These are phyloP conservation scores for Entelexis paramagnoliae DNA, from an alignment of 1,139 yeast genomes.

Conservation along the genomic window DNA sequence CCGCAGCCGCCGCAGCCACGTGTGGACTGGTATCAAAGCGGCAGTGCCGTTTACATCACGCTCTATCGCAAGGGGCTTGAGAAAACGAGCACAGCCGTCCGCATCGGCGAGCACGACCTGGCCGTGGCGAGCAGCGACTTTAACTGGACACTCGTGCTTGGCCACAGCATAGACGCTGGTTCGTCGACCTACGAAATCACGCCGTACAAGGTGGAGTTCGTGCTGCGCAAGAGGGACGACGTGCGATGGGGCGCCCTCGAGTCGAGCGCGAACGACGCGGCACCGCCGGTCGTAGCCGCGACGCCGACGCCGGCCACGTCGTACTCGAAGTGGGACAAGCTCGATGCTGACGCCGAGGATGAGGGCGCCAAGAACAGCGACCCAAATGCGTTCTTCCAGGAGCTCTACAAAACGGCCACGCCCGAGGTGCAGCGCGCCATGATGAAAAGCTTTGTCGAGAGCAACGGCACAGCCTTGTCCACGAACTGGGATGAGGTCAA, in stretches of 20 bases:
- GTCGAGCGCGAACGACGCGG: not conserved
- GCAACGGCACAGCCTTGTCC: conserved; percentile 86
- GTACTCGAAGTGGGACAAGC: conserved; percentile 18
- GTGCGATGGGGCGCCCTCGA: conserved; percentile 32
- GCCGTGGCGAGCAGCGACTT: conserved; percentile 21
- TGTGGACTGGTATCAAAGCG: conserved; percentile 24
- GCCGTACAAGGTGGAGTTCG: conserved; percentile 66
- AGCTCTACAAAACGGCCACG: conserved; percentile 67
- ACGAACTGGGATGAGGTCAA: conserved; percentile 93
- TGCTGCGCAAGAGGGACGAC: conserved; percentile 33
- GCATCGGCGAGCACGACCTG: conserved; percentile 33
- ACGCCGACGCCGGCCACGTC: not conserved
- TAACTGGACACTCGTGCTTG: conserved; percentile 38
- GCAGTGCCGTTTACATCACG: conserved; percentile 46
- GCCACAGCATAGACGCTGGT: conserved; percentile 41
- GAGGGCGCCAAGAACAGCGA: conserved; percentile 42
- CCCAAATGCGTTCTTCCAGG: conserved; percentile 64
- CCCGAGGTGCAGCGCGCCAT: conserved; percentile 86
- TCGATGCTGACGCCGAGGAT: conserved; percentile 46
- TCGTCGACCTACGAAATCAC: conserved; percentile 45
- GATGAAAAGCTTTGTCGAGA: conserved; percentile 93
- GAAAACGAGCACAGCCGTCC: conserved; percentile 39
- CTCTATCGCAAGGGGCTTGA: conserved; percentile 56
- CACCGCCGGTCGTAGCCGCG: not conserved
- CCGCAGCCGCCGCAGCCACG: conserved; percentile 2